Evolutionary conservation across 352 stramenopile species (phyloP).

Genomic region (Phytophthora parvispora): DNA sequence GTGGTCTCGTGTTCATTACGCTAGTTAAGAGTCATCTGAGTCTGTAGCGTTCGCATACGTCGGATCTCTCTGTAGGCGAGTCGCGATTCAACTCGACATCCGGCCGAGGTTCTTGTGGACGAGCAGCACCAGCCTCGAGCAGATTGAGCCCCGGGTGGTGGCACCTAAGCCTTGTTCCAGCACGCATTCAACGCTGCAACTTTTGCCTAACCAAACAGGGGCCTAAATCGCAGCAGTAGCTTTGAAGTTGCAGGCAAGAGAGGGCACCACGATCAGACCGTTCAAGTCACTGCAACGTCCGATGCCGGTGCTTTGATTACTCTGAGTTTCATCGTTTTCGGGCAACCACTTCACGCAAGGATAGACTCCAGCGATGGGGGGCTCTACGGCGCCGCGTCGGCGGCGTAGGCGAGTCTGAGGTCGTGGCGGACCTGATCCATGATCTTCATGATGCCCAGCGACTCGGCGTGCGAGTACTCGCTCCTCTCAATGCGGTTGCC

Average conservation of each 20-base stretch:
- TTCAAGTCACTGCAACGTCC: not conserved
- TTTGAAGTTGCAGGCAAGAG: not conserved
- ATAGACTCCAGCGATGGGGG: not conserved
- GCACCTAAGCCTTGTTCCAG: too few relatives aligned
- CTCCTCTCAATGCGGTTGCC: conserved; percentile 38
- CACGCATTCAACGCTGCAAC: too few relatives aligned
- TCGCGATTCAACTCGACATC: too few relatives aligned
- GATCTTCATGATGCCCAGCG: conserved; percentile 57
- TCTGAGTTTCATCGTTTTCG: not conserved
- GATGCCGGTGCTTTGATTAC: not conserved
- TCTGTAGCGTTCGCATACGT: not conserved
- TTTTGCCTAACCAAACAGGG: too few relatives aligned
- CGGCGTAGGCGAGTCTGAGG: conserved; percentile 52
- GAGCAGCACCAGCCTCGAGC: too few relatives aligned
- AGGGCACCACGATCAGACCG: not conserved
- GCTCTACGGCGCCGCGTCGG: conserved; percentile 3
- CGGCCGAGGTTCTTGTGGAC: too few relatives aligned
- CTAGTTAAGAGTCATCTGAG: not conserved
- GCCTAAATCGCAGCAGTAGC: too few relatives aligned
- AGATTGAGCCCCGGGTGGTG: too few relatives aligned
- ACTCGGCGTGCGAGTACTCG: conserved; percentile 61
- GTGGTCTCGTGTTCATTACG: not conserved
- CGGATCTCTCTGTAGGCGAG: too few relatives aligned
- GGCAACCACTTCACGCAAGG: not conserved
- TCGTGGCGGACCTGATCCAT: conserved; percentile 67